Percentiles rank a stretch among this genome's conserved stretches.
Conservation (phyloP, 2,329 filamentous ascomycete species). For the Scedosporium minutisporum region DNA sequence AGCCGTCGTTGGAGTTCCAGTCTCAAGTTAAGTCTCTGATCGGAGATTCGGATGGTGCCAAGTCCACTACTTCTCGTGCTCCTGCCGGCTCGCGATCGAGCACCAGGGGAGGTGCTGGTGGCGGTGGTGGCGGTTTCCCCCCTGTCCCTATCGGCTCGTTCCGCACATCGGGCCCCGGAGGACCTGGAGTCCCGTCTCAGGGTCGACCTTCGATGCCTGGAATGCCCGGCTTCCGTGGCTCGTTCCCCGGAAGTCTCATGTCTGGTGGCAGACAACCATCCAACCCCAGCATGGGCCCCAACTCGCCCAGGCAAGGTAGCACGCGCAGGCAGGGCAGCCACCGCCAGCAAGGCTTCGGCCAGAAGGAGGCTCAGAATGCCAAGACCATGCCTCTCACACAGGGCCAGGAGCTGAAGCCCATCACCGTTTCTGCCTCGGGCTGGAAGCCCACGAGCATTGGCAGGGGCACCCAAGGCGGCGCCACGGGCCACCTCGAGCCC, state of each 20-base stretch:
- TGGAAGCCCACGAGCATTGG: conserved; percentile 81
- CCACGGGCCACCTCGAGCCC: conserved; percentile 62
- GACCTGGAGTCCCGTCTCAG: too few relatives aligned
- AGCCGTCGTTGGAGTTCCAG: conserved; percentile 90
- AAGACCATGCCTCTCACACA: conserved; percentile 89
- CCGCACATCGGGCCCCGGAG: conserved; percentile 9
- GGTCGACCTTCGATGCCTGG: not conserved
- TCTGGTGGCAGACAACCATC: conserved; percentile 44
- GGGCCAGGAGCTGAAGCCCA: conserved; percentile 70
- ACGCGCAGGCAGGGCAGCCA: conserved; percentile 55
- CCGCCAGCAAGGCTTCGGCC: conserved; percentile 38
- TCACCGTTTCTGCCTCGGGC: conserved; percentile 61
- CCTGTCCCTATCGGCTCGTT: conserved; percentile 33
- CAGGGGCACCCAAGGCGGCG: conserved; percentile 26
- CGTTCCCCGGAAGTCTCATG: conserved; percentile 43
- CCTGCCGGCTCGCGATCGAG: not conserved
- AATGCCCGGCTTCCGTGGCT: not conserved
- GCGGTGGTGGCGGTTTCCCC: not conserved
- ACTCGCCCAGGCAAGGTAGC: conserved; percentile 62
- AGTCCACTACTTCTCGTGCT: conserved; percentile 37
- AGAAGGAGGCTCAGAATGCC: conserved; percentile 60
- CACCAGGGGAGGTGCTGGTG: not conserved
- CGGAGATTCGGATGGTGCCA: conserved; percentile 50
- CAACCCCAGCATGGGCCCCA: conserved; percentile 48
- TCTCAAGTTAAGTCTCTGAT: conserved; percentile 78